A percentile compares a stretch with the other conserved stretches of the same genome.
Evolutionary conservation across 202 grass and related monocot species (phyloP).

Genomic region (Panicum hallii): DNA sequence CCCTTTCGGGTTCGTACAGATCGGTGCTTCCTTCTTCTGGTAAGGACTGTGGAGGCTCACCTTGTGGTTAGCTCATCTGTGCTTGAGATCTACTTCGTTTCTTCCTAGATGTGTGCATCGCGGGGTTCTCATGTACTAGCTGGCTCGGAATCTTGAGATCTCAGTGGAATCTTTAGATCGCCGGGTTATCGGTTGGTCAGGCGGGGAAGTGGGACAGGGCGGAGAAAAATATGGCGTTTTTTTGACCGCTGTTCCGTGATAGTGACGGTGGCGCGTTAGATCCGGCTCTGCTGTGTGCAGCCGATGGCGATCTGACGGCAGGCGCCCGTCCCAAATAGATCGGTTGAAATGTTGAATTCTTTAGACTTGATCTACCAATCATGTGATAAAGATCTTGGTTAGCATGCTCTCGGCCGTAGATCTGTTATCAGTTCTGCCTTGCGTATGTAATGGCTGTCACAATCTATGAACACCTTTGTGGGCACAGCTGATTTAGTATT

Average conservation of each 20-base stretch:
- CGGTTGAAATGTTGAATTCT: neutral
- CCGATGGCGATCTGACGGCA: neutral
- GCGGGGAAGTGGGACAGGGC: neutral
- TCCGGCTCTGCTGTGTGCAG: neutral
- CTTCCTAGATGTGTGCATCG: neutral
- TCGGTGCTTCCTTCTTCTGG: constrained; percentile 1
- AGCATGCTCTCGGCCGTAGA: too few species aligned
- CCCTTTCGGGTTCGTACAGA: neutral
- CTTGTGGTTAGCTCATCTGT: neutral
- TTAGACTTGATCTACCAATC: neutral
- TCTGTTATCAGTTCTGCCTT: neutral
- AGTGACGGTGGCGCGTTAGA: constrained; percentile 5
- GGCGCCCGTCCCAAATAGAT: neutral
- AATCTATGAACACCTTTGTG: neutral
- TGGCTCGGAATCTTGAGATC: neutral
- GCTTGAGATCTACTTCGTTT: constrained; percentile 41
- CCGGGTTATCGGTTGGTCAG: neutral
- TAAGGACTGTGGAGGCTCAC: neutral
- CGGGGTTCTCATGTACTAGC: neutral
- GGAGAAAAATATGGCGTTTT: neutral
- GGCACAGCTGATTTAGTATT: neutral
- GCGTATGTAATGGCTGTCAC: neutral
- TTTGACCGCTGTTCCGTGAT: neutral
- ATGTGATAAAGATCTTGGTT: neutral
- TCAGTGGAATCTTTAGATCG: constrained; percentile 1